Evolutionary conservation across 352 stramenopile genomes (phyloP).

Genomic region (Phytophthora aleatoria): DNA sequence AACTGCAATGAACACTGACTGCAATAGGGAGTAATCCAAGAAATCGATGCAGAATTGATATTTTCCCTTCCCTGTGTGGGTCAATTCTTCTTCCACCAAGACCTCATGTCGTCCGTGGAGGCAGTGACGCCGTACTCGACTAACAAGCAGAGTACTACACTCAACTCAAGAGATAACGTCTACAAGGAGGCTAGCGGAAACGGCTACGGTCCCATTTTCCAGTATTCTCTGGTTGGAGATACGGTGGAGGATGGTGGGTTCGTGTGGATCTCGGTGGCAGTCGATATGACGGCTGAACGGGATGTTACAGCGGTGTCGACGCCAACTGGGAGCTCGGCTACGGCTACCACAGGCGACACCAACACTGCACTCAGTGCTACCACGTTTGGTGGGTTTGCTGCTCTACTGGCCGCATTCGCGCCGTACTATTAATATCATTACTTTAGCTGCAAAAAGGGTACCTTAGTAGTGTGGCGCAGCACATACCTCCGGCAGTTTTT

Average conservation of each 20-base stretch:
- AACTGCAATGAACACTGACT: no score
- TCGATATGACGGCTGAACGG: conserved; percentile 24
- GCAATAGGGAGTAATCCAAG: no score
- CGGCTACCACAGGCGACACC: background rate
- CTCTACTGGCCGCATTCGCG: background rate
- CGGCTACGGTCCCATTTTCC: background rate
- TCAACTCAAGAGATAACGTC: conserved; percentile 19
- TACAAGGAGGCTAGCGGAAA: background rate
- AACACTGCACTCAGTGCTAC: background rate
- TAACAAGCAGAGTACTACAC: conserved; percentile 19
- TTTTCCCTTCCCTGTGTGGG: no score
- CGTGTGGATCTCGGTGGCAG: conserved; percentile 29
- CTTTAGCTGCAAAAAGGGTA: no score
- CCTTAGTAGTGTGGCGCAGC: no score
- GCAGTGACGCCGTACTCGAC: conserved; percentile 16
- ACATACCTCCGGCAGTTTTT: no score
- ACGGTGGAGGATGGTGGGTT: conserved; percentile 13
- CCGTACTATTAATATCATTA: background rate
- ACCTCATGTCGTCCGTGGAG: conserved; percentile 25
- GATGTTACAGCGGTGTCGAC: conserved; percentile 12
- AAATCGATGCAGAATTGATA: no score
- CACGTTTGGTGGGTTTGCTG: background rate
- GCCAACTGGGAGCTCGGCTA: background rate
- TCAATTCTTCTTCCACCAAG: conserved; percentile 34
- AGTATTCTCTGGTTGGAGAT: conserved; percentile 3